phyloP scores from a whole-genome alignment of 75 land plant genomes.

The Selaginella tamariscina region DNA sequence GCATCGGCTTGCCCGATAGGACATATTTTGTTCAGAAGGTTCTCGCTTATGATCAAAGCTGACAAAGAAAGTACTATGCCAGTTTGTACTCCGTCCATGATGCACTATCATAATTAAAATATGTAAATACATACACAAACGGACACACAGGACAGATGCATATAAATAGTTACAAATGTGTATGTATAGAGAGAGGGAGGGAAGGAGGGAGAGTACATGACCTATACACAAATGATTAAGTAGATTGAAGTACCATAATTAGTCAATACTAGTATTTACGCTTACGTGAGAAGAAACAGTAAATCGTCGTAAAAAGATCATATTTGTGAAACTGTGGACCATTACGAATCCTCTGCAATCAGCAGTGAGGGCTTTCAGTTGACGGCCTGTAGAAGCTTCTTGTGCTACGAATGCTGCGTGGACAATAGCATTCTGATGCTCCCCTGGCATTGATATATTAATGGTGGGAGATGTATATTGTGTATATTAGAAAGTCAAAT shows the following conservation, averaged over 20 bases:
- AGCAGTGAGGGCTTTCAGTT: constrained; percentile 66
- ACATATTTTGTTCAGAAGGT: background rate
- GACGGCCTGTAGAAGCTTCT: constrained; percentile 54
- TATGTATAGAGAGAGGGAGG: no score
- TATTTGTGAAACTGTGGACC: constrained; percentile 49
- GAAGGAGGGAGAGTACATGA: no score
- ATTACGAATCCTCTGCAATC: constrained; percentile 75
- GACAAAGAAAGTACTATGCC: constrained; percentile 67
- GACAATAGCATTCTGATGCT: constrained; percentile 67
- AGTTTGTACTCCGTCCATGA: constrained; percentile 77
- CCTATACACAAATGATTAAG: no score
- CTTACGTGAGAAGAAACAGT: constrained; percentile 54
- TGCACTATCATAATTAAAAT: constrained; percentile 35
- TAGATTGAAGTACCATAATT: no score
- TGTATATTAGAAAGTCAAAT: no score
- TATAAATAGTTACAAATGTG: no score
- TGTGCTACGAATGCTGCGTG: constrained; percentile 74
- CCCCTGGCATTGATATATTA: constrained; percentile 59
- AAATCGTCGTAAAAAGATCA: constrained; percentile 50
- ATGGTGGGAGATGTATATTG: no score
- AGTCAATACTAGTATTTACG: no score
- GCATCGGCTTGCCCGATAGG: constrained; percentile 44
- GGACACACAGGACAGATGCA: background rate
- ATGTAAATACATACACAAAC: background rate
- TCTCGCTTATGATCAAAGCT: constrained; percentile 38